Base-by-base conservation (phyloP, 352 stramenopile species). In the Pythium aphanidermatum region DNA sequence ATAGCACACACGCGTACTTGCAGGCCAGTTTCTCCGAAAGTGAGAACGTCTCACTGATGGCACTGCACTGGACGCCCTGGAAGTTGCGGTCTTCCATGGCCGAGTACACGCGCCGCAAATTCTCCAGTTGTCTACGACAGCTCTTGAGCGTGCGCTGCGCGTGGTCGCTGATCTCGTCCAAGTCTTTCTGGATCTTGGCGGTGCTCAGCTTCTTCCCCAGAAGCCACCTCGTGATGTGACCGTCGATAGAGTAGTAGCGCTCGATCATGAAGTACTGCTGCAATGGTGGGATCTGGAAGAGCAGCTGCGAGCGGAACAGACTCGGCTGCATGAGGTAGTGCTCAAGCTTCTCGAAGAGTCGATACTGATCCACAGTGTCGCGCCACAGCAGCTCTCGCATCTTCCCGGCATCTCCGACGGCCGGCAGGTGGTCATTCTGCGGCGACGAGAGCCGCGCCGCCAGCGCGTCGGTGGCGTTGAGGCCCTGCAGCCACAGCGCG, bases 261-360 rank as follows among this genome's bases (percentile, higher is more conserved):
- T 88, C 70, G 19, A 89, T 62, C 74, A 92, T 89, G 47, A 85
- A 86, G 46, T 83, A 68, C 55, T 92, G 75, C 42, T 91, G 72
- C 2, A 68, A 54, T 12, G 77, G 77, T 5, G 76, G 76, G 40
- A 92, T 83, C 62, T 93, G 82, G 52, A 89, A 86, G 11, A 93
- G 60, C 11, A 92, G 54, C 43, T 93, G 82, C 30, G 77, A 86
- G 24, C 72, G 68, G 23, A 93, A 81, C 10, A 93, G 68, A 35
- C 63, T 83, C 32, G 82, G 82, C 49, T 90, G 77, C 56, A 81
- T 74, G 19, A 92, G 58, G 31, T 88, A 88, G 45, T 89, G 74
- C 65, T 93, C 76, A 35, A 93, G 63, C 55, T 88, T 84, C 50
- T 92, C 75, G 49, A 82, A 90, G 11, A 90, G 65, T 4, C 82